Evolutionary conservation across 2,329 filamentous ascomycete species (phyloP).

Genomic region (Sphaerulina populicola): DNA sequence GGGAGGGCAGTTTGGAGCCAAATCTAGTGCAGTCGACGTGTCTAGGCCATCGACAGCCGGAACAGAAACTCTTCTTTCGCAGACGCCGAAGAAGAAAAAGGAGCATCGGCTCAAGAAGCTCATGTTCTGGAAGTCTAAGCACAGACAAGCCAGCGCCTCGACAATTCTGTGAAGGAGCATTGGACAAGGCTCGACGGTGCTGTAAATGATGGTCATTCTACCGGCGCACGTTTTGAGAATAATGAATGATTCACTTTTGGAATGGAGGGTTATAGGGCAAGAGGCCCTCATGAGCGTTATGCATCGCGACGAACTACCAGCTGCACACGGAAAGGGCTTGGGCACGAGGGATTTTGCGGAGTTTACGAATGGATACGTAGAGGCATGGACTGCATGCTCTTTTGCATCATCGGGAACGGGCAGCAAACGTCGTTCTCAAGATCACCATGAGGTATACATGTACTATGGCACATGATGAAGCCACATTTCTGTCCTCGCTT

Average conservation of each 20-base stretch:
- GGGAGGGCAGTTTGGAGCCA: constrained; percentile 58
- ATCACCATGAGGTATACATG: constrained; percentile 2
- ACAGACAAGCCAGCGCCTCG: constrained; percentile 20
- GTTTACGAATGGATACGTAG: constrained; percentile 14
- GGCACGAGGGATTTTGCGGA: constrained; percentile 11
- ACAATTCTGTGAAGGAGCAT: constrained; percentile 11
- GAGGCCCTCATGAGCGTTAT: constrained; percentile 13
- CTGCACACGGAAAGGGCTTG: constrained; percentile 7
- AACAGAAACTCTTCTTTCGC: constrained; percentile 53
- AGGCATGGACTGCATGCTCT: constrained; percentile 9
- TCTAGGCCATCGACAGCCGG: constrained; percentile 41
- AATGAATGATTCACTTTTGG: neutral
- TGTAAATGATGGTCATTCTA: neutral
- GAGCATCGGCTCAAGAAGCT: constrained; percentile 63
- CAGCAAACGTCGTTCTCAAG: constrained; percentile 1
- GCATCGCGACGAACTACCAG: constrained; percentile 5
- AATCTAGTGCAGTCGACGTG: constrained; percentile 11
- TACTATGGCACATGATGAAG: neutral
- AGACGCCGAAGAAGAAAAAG: constrained; percentile 52
- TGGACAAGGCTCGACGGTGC: neutral
- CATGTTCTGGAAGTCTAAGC: constrained; percentile 67
- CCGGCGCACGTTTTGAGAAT: neutral
- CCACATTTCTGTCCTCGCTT: neutral
- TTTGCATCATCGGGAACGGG: constrained; percentile 2
- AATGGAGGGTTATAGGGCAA: neutral